Base-by-base conservation (phyloP, 306 rosid species). In the Glycine tomentella region DNA sequence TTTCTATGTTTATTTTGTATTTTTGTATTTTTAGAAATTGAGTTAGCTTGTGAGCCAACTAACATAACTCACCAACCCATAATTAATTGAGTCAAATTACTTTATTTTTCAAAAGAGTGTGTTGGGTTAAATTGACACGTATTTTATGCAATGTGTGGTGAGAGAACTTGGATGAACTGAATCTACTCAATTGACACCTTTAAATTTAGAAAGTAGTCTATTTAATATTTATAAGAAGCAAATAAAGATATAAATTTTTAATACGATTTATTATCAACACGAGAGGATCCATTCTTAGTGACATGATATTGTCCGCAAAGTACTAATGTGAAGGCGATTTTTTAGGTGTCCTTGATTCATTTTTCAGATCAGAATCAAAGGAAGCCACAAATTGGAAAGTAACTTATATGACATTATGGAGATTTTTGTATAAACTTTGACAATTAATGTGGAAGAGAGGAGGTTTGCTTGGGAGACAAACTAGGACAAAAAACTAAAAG, bases 351-450 rank as follows among this genome's bases (percentile, higher is more conserved):
- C 10, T 56, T 17, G 1, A 56, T 56, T 56, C 33, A 15, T 56
- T 56, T 56, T 17, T 56, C 11, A 56, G 46, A 34, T 6, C 9
- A 63, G 17, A 33, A 49, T 25, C 20, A 70, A 42, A 74, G 73
- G 42, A 33, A 55, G 75, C 64, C 40, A 70, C 38, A 56, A 69
- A 75, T 42, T 74, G 80, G 80, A 33, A 63, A 73, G 64, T 45
- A 25, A 62, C 14, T 57, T 48, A 34, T 34, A 34, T 34, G 31
- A 25, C 61, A 75, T 56, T 49, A 34, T 10, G 45, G 16, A 33
- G 52, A 34, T 25, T 64, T 52, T 55, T 70, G 13, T 6, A 0
- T 46, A 15, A 57, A 20, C 10, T 16, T 9, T 1, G 42, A 36
- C 14, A 31, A 62, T 46, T 61, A 61, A 45, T 5, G 17, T 66